phyloP scores from a whole-genome alignment of 352 stramenopile genomes.

The Phytopythium helicoides region DNA sequence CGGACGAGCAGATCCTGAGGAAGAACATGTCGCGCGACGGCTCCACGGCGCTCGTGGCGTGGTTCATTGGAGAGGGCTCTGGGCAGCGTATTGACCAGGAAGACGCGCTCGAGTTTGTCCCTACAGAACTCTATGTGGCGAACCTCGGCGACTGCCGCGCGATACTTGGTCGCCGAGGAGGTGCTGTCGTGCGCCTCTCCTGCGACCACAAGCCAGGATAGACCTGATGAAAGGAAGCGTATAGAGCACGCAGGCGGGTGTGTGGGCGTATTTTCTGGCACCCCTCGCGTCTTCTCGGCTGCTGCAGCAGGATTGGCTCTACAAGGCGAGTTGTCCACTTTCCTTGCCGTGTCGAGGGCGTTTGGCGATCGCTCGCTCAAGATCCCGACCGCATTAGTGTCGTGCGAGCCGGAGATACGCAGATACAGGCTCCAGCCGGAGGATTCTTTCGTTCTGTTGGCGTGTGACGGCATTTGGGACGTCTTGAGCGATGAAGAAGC shows the following conservation, averaged over 20 bases:
- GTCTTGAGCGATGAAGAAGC: slow-evolving; percentile 60
- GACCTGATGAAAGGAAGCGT: slow-evolving; percentile 41
- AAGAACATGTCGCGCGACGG: slow-evolving; percentile 45
- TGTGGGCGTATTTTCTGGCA: slow-evolving; percentile 41
- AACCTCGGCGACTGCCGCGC: slow-evolving; percentile 70
- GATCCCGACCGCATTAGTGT: slow-evolving; percentile 38
- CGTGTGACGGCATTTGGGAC: slow-evolving; percentile 66
- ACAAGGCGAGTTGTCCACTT: slow-evolving; percentile 28
- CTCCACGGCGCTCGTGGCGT: slow-evolving; percentile 51
- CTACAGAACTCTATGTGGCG: slow-evolving; percentile 33
- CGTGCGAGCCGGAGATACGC: slow-evolving; percentile 45
- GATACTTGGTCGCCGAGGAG: slow-evolving; percentile 40
- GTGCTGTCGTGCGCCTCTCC: slow-evolving; percentile 36
- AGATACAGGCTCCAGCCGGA: slow-evolving; percentile 27
- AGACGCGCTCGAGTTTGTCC: slow-evolving; percentile 7
- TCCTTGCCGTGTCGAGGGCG: slow-evolving; percentile 52
- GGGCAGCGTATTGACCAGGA: neutral
- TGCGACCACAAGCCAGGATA: slow-evolving; percentile 60
- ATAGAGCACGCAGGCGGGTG: slow-evolving; percentile 50
- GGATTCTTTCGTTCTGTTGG: slow-evolving; percentile 57
- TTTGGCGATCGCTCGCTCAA: slow-evolving; percentile 66
- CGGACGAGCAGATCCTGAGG: slow-evolving; percentile 39
- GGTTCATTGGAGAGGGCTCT: slow-evolving; percentile 28
- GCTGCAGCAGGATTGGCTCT: slow-evolving; percentile 32
- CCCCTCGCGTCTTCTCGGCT: slow-evolving; percentile 53